Evolutionary conservation across 2,329 filamentous ascomycete species (phyloP), one percentile per base, ranked within the genome.

Genomic region (Stachybotrys echinatus): DNA sequence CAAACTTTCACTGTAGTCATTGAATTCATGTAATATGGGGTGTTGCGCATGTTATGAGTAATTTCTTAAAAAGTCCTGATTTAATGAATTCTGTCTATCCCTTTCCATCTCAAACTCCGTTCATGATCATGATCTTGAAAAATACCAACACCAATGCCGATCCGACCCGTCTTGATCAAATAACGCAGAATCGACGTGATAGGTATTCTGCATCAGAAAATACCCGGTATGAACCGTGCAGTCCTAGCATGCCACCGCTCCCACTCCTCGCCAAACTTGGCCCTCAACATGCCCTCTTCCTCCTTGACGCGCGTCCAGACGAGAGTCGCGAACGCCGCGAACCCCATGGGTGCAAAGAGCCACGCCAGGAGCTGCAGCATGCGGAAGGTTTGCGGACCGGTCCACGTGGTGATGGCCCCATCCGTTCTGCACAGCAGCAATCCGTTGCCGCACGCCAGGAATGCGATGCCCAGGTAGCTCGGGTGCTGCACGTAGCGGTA

Each of bases 401-500:
- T 46, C 65, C 67, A 72, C 50, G 74, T 77, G 12, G 63, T 65
- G 0, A 66, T 37, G 2, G 63, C 58, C 0, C 68, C 74, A 50
- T 76, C 73, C 22, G 62, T 51, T 1, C 73, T 58, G 14, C 59
- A 49, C 6, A 74, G 58, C 4, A 79, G 50, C 1, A 58, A 49
- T 1, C 59, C 34, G 47, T 67, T 65, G 40, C 52, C 59, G 2
- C 65, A 14, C 2, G 68, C 47, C 1, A 79, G 54, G 3, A 72
- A 23, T 0, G 67, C 10, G 2, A 73, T 42, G 0, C 73, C 77
- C 0, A 71, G 72, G 51, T 81, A 81, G 49, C 75, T 76, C 2
- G 77, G 76, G 55, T 81, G 76, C 55, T 79, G 76, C 3, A 79
- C 60, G 52, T 72, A 75, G 18, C 54, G 52, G 52, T 80, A 80